These are phyloP conservation scores for Epichloe sylvatica DNA, from an alignment of 2,329 filamentous ascomycete species.

Conservation along the genomic window DNA sequence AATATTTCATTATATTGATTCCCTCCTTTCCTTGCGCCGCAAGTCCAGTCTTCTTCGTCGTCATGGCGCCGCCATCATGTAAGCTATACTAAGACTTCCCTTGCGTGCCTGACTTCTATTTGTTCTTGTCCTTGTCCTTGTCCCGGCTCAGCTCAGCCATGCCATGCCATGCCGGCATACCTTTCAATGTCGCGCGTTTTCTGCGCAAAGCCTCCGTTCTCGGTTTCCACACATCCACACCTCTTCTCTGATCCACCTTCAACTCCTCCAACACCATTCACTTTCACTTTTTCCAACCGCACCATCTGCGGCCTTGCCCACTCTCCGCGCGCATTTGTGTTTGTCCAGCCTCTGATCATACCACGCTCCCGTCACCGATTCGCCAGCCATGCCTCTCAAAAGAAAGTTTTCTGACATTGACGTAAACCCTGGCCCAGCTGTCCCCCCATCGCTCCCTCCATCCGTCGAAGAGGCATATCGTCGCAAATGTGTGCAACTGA, in stretches of 20 bases:
- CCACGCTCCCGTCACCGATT: not conserved
- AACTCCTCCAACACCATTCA: no score
- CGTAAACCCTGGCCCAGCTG: conserved; percentile 20
- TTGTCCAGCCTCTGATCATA: not conserved
- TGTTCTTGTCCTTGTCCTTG: not conserved
- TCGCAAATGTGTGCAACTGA: conserved; percentile 88
- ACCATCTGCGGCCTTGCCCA: no score
- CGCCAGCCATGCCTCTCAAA: conserved; percentile 21
- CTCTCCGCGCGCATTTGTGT: not conserved
- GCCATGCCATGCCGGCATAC: not conserved
- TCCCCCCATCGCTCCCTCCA: conserved; percentile 56
- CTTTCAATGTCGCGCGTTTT: not conserved
- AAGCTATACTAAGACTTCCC: conserved; percentile 8
- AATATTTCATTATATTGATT: no score
- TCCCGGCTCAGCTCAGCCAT: not conserved
- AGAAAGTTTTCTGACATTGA: conserved; percentile 24
- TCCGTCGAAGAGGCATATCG: conserved; percentile 94
- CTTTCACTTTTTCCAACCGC: not conserved
- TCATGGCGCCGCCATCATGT: conserved; percentile 18
- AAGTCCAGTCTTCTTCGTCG: not conserved
- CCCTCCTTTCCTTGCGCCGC: no score
- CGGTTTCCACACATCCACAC: not conserved
- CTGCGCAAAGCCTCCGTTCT: conserved; percentile 2
- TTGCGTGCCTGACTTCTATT: conserved; percentile 3
- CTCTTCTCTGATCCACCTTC: no score